Evolutionary conservation across 768 basidiomycete species (phyloP), one percentile per base, ranked within the genome.

Genomic region (Rhizopogon vinicolor): DNA sequence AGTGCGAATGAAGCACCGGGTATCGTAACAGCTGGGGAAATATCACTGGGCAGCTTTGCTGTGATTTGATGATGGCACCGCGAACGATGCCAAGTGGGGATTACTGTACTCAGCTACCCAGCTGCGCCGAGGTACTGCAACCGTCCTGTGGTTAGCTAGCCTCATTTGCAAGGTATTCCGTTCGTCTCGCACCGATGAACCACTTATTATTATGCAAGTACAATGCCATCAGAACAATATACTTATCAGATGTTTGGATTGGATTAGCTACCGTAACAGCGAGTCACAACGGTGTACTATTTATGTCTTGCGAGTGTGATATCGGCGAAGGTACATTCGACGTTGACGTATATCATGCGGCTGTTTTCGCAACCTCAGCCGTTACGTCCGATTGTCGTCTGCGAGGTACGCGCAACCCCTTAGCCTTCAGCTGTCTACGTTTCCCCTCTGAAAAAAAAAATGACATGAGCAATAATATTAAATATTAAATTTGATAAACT

Each of bases 401-500:
- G 33, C 84, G 80, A 31, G 80, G 84, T 44, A 83, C 83, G 41
- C 83, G 84, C 42, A 89, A 74, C 53, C 88, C 86, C 68, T 85
- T 88, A 5, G 83, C 84, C 64, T 87, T 91, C 80, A 89, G 83
- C 56, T 81, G 81, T 64, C 79, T 82, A 62, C 89, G 83, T 71
- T 85, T 89, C 1, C 83, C 80, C 72, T 87, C 89, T 91, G 67
- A 39, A 55, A 57, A 39, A 55, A 57, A 10, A 31, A 46, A 58
- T 56, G 58, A 49, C 50, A 63, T 50, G 49, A 40, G 25, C 33
- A 53, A 49, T 5, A 9, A 51, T 29, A 41, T 8, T 37, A 51
- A 55, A 18, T 4, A 55, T 44, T 43, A 19, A 13, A 51, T 42
- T 18, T 29, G 10, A 25, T 35, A 44, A 31, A 74, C 87, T 59